Conservation (phyloP, 495 filamentous ascomycete species). For the Aspergillus bridgeri region DNA sequence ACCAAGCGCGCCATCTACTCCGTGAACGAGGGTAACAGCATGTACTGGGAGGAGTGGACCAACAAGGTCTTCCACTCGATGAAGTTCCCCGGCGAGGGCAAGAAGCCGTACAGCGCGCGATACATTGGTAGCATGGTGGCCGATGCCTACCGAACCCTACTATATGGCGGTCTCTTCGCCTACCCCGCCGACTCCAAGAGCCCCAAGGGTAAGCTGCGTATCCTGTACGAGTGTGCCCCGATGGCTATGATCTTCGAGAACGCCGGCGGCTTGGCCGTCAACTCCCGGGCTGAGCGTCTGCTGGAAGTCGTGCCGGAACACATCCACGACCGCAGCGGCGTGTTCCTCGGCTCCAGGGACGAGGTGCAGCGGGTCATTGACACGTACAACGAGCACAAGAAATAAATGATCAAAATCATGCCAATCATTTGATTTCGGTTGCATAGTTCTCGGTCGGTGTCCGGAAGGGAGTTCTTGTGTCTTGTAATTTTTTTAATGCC, state of each 20-base stretch:
- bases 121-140: conserved; percentile 99
- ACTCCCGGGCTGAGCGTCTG: conserved; percentile 86
- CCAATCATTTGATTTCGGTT: neutral
- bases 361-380: conserved; percentile 95
- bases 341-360: conserved; percentile 91
- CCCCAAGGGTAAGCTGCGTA: conserved; percentile 94
- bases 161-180: conserved; percentile 96
- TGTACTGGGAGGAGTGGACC: conserved; percentile 90
- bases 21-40: conserved; percentile 95
- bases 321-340: conserved; percentile 94
- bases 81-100: conserved; percentile 68
- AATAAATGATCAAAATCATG: conserved; percentile 22
- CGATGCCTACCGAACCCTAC: conserved; percentile 90
- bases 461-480: conserved; percentile 10
- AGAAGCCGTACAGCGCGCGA: conserved; percentile 89
- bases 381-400: conserved; percentile 43
- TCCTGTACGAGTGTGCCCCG: conserved; percentile 96
- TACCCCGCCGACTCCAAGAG: conserved; percentile 98
- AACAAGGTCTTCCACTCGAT: conserved; percentile 85
- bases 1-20: conserved; percentile 84
- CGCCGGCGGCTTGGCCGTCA: conserved; percentile 87
- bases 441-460: conserved; percentile 7
- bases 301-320: conserved; percentile 84
- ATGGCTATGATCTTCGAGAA: conserved; percentile 99
- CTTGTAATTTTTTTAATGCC: neutral